phyloP scores from a whole-genome alignment of 805 yeast genomes.

The Priceomyces carsonii region DNA sequence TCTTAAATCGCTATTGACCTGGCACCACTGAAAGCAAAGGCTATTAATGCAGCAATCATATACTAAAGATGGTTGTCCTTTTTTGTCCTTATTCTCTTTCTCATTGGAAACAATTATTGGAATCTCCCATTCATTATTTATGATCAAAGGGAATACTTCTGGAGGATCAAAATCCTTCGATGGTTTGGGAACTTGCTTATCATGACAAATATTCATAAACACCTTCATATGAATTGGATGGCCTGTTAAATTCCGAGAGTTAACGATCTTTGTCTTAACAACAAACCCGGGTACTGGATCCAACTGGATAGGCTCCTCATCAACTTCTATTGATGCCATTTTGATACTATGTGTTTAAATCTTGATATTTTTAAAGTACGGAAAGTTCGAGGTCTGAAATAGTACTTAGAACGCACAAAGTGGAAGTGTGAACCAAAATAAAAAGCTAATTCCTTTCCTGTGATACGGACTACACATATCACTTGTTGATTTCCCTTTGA shows the following conservation, averaged over 20 bases:
- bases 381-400: not conserved
- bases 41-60: conserved; percentile 80
- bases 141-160: conserved; percentile 59
- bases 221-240: conserved; percentile 53
- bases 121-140: conserved; percentile 79
- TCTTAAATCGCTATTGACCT: conserved; percentile 56
- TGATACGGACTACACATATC: no score
- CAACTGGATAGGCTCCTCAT: conserved; percentile 20
- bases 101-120: conserved; percentile 73
- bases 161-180: conserved; percentile 51
- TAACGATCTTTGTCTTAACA: conserved; percentile 58
- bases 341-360: not conserved
- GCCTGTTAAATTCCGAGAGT: conserved; percentile 25
- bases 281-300: conserved; percentile 73
- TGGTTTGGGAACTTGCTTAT: conserved; percentile 66
- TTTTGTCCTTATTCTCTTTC: conserved; percentile 63
- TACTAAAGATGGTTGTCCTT: conserved; percentile 62
- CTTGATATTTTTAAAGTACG: not conserved
- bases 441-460: no score
- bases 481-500: no score
- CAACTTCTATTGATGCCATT: conserved; percentile 8
- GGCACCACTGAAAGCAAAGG: conserved; percentile 61
- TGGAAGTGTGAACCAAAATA: no score
- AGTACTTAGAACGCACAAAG: not conserved
- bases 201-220: conserved; percentile 77